phyloP scores from a whole-genome alignment of 768 basidiomycete genomes.

The Boletus rubropictus region DNA sequence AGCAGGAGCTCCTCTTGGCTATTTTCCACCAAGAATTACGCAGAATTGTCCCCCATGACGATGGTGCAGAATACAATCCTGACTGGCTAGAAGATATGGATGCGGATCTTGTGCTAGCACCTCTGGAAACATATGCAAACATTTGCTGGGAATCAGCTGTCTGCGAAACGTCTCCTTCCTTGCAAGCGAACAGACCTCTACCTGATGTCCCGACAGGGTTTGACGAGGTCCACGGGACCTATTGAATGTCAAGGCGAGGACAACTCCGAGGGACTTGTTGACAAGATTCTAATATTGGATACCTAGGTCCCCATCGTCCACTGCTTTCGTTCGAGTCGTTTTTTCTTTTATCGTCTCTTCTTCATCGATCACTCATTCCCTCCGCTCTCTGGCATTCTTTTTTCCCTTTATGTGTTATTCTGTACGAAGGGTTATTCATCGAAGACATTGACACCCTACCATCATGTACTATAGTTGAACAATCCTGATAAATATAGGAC shows the following conservation, averaged over 20 bases:
- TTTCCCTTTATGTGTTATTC: constrained; percentile 6
- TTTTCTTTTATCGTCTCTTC: neutral
- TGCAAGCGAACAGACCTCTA: constrained; percentile 9
- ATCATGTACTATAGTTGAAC: constrained; percentile 1
- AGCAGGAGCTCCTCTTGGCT: constrained; percentile 30
- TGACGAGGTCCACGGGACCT: constrained; percentile 19
- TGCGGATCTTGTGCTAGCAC: constrained; percentile 25
- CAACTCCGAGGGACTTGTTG: neutral
- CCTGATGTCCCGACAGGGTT: constrained; percentile 29
- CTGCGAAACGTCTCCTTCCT: constrained; percentile 12
- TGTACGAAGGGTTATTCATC: neutral
- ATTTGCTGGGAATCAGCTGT: constrained; percentile 29
- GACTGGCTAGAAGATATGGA: constrained; percentile 28
- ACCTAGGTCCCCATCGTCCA: neutral
- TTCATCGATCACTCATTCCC: neutral
- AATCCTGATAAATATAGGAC: neutral
- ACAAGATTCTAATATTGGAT: neutral
- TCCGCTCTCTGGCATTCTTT: constrained; percentile 3
- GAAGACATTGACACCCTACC: neutral
- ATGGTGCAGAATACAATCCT: constrained; percentile 14
- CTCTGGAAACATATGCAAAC: constrained; percentile 25
- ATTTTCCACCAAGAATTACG: constrained; percentile 29
- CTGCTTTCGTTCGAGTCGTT: constrained; percentile 11
- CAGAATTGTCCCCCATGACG: constrained; percentile 17
- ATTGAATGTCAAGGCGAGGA: constrained; percentile 12